Evolutionary conservation across 1,284 basidiomycete species (phyloP).

Genomic region (Trametes versicolor): DNA sequence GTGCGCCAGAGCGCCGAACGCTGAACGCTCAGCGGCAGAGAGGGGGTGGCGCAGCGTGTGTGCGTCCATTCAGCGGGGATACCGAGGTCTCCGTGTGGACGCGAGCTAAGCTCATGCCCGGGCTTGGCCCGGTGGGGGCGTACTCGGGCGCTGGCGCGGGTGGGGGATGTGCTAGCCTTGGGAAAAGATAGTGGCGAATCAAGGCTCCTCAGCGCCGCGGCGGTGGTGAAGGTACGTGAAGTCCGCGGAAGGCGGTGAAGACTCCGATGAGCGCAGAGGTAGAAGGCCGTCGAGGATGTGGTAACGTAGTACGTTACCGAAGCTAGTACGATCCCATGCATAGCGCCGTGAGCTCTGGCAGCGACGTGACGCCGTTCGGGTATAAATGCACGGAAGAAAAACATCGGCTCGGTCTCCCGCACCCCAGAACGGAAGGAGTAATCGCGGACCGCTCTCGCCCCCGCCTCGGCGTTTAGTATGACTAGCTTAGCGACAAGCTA

Average conservation of each 20-base stretch:
- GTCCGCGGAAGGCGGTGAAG: not conserved
- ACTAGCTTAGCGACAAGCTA: too few species aligned
- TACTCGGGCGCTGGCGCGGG: not conserved
- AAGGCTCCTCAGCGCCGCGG: not conserved
- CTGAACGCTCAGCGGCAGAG: not conserved
- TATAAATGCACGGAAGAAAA: too few species aligned
- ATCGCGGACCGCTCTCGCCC: too few species aligned
- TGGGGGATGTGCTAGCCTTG: not conserved
- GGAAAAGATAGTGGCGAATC: not conserved
- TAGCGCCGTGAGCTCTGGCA: too few species aligned
- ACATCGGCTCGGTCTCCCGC: too few species aligned
- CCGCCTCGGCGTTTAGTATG: too few species aligned
- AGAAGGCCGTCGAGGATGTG: too few species aligned
- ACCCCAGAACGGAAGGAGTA: too few species aligned
- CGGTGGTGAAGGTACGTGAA: not conserved
- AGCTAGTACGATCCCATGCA: too few species aligned
- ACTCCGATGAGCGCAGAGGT: too few species aligned
- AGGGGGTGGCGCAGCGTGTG: slow-evolving; percentile 4
- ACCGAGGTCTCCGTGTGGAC: not conserved
- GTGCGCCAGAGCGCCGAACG: not conserved
- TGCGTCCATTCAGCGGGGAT: slow-evolving; percentile 9
- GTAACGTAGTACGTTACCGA: too few species aligned
- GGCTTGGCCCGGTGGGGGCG: not conserved
- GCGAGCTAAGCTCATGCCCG: not conserved
- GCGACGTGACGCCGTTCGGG: too few species aligned